Evolutionary conservation across 345 rosid genomes (phyloP).

Genomic region (Syzygium oleosum): DNA sequence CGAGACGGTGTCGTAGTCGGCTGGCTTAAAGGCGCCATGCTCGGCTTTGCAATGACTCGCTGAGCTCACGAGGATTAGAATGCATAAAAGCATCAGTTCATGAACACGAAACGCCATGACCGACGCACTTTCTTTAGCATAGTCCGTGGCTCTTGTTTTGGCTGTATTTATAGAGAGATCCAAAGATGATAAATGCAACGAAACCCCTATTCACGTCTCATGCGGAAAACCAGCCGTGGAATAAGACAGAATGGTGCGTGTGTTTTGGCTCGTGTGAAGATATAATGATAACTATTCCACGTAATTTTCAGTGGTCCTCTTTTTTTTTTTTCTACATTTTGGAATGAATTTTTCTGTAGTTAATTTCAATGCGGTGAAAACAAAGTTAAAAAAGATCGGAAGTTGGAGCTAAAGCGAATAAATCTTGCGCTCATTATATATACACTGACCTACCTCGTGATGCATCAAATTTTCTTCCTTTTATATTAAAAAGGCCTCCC

Average conservation of each 20-base stretch:
- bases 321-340: neutral
- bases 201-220: neutral
- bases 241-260: neutral
- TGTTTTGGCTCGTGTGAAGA: neutral
- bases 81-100: neutral
- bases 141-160: neutral
- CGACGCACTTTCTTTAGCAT: neutral
- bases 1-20: neutral
- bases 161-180: neutral
- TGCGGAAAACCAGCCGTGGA: neutral
- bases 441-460: too few species aligned
- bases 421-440: too few species aligned
- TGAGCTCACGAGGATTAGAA: neutral
- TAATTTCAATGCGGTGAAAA: neutral
- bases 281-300: neutral
- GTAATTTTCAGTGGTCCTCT: neutral
- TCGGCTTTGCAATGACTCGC: neutral
- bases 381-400: neutral
- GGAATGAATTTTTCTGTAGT: neutral
- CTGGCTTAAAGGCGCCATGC: neutral
- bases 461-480: too few species aligned
- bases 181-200: neutral
- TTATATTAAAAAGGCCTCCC: too few species aligned
- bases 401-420: neutral
- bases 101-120: neutral